Evolutionary conservation across 2,329 filamentous ascomycete species (phyloP).

Genomic region (Ophiostoma sp.): DNA sequence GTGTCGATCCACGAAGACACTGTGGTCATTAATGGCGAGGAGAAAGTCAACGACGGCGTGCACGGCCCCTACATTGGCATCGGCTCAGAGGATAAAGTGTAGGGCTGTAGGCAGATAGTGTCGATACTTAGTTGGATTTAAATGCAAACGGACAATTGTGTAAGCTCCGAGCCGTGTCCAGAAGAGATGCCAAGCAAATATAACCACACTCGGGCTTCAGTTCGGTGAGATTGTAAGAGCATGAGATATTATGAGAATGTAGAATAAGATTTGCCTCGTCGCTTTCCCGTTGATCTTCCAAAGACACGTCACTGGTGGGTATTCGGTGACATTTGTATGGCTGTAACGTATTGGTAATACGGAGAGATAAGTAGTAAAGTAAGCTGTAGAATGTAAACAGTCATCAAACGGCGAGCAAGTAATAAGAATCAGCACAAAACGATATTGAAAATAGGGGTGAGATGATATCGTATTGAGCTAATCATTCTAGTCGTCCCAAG

Average conservation of each 20-base stretch:
- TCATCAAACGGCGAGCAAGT: neutral
- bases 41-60: slow-evolving; percentile 1
- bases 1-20: slow-evolving; percentile 1
- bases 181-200: neutral
- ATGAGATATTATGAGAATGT: neutral
- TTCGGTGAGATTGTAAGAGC: neutral
- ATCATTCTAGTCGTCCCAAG: neutral
- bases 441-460: neutral
- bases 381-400: neutral
- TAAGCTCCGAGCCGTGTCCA: slow-evolving; percentile 1
- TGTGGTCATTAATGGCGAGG: neutral
- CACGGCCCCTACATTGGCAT: neutral
- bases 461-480: neutral
- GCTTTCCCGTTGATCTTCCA: neutral
- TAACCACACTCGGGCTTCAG: neutral
- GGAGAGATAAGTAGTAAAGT: neutral
- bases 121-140: too few species aligned
- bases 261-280: neutral
- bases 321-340: neutral
- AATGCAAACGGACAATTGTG: too few species aligned
- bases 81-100: neutral
- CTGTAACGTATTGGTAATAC: neutral
- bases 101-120: neutral
- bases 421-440: neutral
- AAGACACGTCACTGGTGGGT: slow-evolving; percentile 2